These are phyloP conservation scores for Mycena rosella DNA, from an alignment of 768 basidiomycete species.

Conservation along the genomic window DNA sequence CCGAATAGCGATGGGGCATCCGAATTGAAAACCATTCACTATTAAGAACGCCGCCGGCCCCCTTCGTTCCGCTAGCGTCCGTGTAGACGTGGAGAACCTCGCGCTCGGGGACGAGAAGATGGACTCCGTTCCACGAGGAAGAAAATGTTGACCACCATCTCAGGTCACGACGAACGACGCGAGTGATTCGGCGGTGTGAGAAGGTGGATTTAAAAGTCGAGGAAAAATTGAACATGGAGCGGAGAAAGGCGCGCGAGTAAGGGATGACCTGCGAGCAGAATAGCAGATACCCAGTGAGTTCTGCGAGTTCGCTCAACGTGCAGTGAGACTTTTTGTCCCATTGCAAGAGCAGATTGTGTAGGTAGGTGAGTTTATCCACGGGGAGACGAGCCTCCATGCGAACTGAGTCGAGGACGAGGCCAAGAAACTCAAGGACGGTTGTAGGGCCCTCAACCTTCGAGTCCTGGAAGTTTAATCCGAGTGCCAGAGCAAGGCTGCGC, in stretches of 20 bases:
- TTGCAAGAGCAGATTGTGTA: not conserved
- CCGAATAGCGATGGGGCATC: not conserved
- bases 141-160: not conserved
- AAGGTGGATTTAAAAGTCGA: not conserved
- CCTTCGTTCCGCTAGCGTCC: not conserved
- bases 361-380: not conserved
- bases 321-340: not conserved
- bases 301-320: not conserved
- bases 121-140: not conserved
- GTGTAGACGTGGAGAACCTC: not conserved
- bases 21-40: not conserved
- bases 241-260: not conserved
- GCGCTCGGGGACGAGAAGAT: not conserved
- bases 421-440: not conserved
- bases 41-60: not conserved
- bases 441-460: not conserved
- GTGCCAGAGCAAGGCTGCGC: not conserved
- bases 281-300: not conserved
- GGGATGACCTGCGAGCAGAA: not conserved
- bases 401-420: not conserved
- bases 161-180: not conserved
- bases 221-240: not conserved
- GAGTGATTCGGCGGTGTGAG: not conserved
- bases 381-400: not conserved
- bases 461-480: not conserved